phyloP scores from a whole-genome alignment of 2,329 filamentous ascomycete species.

The Ilyonectria destructans region DNA sequence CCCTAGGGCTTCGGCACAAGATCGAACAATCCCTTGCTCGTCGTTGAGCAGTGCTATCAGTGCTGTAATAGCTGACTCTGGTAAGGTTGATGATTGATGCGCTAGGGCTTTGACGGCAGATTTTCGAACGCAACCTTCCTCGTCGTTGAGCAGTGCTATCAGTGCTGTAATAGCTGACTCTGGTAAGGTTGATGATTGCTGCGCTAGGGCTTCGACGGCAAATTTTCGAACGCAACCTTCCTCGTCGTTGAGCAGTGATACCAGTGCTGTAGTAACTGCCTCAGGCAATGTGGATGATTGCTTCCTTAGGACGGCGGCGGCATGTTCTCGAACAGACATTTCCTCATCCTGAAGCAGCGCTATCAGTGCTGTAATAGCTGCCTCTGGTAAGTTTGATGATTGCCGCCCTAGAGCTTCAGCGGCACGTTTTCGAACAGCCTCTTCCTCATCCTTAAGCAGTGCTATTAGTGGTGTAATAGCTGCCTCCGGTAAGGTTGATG shows the following conservation, averaged over 20 bases:
- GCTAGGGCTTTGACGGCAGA: no score
- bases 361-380: background rate
- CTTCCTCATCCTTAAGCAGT: background rate
- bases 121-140: no score
- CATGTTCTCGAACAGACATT: no score
- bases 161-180: background rate
- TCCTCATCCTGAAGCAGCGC: background rate
- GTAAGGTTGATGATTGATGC: no score
- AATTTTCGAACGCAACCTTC: accelerated
- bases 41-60: no score
- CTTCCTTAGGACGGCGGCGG: background rate
- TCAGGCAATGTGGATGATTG: background rate
- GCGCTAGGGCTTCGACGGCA: no score
- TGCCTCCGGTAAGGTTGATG: no score
- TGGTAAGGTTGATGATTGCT: no score
- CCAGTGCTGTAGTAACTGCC: background rate
- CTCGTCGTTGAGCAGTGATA: no score
- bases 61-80: no score
- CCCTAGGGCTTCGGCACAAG: background rate
- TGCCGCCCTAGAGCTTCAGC: background rate
- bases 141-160: background rate
- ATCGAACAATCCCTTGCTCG: no score
- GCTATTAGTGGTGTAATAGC: no score
- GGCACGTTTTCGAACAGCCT: background rate
- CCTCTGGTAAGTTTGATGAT: background rate